These are phyloP conservation scores for Haplosporangium sp. DNA, from an alignment of 371 early-diverging fungal genomes.

Conservation along the genomic window DNA sequence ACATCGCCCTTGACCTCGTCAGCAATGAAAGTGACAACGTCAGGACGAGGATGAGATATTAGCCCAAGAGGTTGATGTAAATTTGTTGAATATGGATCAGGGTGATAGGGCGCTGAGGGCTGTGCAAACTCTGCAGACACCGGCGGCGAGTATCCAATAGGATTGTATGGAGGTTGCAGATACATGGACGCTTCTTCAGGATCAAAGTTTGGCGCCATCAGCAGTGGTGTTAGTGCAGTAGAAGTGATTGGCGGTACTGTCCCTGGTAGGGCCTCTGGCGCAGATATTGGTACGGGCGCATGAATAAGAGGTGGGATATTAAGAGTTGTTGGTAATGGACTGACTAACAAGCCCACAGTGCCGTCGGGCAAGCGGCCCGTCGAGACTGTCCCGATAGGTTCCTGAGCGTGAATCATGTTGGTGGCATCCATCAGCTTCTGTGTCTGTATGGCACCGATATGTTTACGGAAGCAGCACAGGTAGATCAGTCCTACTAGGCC, in stretches of 20 bases:
- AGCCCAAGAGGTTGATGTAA: neutral
- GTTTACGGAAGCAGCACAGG: constrained; percentile 10
- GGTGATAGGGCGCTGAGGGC: constrained; percentile 7
- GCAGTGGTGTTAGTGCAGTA: no score
- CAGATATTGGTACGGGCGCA: neutral
- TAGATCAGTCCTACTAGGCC: constrained; percentile 6
- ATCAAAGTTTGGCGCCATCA: no score
- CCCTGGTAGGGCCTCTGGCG: neutral
- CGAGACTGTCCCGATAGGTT: constrained; percentile 15
- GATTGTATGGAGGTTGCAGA: neutral
- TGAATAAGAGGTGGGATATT: neutral
- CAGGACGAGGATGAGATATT: constrained; percentile 10
- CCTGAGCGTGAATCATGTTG: constrained; percentile 26
- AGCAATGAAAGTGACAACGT: neutral
- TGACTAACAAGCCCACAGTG: constrained; percentile 7
- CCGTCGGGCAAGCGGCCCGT: constrained; percentile 16
- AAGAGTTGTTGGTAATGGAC: constrained; percentile 9
- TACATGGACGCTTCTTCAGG: neutral
- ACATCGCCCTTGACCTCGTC: constrained; percentile 7
- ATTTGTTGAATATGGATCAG: neutral
- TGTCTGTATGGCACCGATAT: constrained; percentile 2
- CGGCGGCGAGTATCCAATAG: neutral
- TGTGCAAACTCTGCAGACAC: neutral
- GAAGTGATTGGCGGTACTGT: neutral
- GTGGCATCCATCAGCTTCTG: constrained; percentile 34